These are phyloP conservation scores for Cryptomeria japonica DNA, from an alignment of 75 land plant species.

Conservation along the genomic window DNA sequence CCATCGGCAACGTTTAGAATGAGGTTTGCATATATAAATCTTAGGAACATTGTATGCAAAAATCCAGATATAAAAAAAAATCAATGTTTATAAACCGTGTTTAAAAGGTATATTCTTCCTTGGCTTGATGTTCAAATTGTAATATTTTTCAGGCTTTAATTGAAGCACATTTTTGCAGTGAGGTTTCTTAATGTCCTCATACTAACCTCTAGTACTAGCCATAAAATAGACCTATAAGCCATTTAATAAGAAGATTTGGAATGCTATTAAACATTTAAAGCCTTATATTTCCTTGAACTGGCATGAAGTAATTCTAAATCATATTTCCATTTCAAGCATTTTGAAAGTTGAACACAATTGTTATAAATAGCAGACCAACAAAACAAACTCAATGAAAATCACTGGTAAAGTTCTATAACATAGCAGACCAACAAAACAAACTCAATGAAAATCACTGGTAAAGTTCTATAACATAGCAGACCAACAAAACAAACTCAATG, in stretches of 20 bases:
- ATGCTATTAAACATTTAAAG: background rate
- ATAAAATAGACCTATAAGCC: background rate
- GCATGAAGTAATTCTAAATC: background rate
- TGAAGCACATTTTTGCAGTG: background rate
- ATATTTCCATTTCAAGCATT: background rate
- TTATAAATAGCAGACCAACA: background rate
- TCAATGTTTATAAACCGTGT: background rate
- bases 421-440: background rate
- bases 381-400: background rate
- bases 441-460: background rate
- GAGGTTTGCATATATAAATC: background rate
- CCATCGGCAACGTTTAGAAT: background rate
- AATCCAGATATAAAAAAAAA: no score
- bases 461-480: no score
- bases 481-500: background rate
- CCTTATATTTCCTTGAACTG: background rate
- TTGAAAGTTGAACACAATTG: background rate
- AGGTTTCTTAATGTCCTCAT: background rate
- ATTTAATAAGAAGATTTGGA: background rate
- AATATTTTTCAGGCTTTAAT: background rate
- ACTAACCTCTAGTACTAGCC: background rate
- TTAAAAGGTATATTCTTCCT: background rate
- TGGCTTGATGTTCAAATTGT: no score
- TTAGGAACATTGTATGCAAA: no score
- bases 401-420: no score